phyloP scores from a whole-genome alignment of 768 basidiomycete species.

The Mycena vulgaris region DNA sequence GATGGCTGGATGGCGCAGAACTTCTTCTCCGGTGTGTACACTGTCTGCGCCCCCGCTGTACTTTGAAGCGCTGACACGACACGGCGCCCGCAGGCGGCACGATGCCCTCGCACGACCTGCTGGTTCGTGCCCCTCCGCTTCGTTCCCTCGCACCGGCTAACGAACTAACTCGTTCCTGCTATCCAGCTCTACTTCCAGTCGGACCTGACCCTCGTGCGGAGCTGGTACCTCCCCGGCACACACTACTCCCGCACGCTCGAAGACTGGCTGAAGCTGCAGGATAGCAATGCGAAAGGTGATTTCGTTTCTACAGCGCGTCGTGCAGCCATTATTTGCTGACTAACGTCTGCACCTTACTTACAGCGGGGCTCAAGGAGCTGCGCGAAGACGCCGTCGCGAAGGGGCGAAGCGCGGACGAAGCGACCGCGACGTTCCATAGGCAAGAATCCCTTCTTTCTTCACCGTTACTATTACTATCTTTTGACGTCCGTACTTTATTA shows the following conservation, averaged over 20 bases:
- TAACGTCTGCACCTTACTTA: neutral
- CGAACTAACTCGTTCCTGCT: neutral
- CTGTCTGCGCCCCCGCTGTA: no score
- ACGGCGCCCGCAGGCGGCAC: conserved; percentile 66
- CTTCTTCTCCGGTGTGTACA: conserved; percentile 71
- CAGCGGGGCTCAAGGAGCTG: conserved; percentile 64
- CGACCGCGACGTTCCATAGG: conserved; percentile 69
- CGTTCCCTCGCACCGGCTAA: no score
- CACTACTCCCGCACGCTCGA: conserved; percentile 78
- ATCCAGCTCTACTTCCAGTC: conserved; percentile 75
- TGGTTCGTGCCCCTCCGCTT: no score
- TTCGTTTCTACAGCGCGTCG: neutral
- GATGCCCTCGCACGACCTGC: conserved; percentile 78
- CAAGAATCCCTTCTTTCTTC: conserved; percentile 45
- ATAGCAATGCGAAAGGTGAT: conserved; percentile 61
- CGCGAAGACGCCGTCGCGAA: conserved; percentile 63
- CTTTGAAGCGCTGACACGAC: no score
- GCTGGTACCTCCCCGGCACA: conserved; percentile 74
- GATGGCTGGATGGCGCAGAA: conserved; percentile 85
- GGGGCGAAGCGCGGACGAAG: conserved; percentile 64
- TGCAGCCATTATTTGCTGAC: neutral
- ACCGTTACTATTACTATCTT: neutral
- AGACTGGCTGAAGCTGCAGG: conserved; percentile 75
- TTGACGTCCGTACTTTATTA: conserved; percentile 37
- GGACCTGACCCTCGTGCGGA: conserved; percentile 70